phyloP scores from a whole-genome alignment of 169 alveolate genomes.

The Plasmodium gonderi region DNA sequence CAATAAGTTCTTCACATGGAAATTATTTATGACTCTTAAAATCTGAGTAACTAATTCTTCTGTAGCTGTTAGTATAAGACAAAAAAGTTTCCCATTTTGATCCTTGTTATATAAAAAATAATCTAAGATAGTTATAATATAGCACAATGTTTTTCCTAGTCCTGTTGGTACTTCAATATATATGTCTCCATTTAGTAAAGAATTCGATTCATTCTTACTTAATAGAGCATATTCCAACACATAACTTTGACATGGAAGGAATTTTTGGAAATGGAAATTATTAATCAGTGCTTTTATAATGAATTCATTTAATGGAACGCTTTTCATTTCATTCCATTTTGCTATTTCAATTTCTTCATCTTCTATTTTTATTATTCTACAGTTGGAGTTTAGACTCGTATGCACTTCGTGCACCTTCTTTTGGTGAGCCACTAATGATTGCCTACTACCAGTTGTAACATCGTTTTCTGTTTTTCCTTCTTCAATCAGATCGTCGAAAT shows the following conservation, averaged over 20 bases:
- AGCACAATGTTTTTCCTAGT: slow-evolving; percentile 79
- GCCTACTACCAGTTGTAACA: background rate
- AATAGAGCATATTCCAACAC: slow-evolving; percentile 39
- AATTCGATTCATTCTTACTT: slow-evolving; percentile 59
- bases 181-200: slow-evolving; percentile 73
- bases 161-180: slow-evolving; percentile 83
- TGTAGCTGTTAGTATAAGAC: slow-evolving; percentile 91
- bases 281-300: slow-evolving; percentile 37
- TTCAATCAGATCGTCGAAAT: background rate
- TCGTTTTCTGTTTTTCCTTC: background rate
- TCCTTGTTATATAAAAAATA: slow-evolving; percentile 70
- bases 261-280: slow-evolving; percentile 34
- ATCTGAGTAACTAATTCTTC: slow-evolving; percentile 93
- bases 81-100: slow-evolving; percentile 67
- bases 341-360: slow-evolving; percentile 43
- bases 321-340: slow-evolving; percentile 47
- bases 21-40: slow-evolving; percentile 86
- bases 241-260: slow-evolving; percentile 59
- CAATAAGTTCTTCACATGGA: slow-evolving; percentile 71
- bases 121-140: slow-evolving; percentile 76
- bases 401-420: slow-evolving; percentile 33
- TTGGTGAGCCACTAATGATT: background rate
- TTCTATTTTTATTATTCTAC: slow-evolving; percentile 62
- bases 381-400: slow-evolving; percentile 27
- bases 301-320: slow-evolving; percentile 28